Evolutionary conservation across 2,329 filamentous ascomycete genomes (phyloP), one percentile per base, ranked within the genome.

Genomic region (Pseudogymnoascus sp.): DNA sequence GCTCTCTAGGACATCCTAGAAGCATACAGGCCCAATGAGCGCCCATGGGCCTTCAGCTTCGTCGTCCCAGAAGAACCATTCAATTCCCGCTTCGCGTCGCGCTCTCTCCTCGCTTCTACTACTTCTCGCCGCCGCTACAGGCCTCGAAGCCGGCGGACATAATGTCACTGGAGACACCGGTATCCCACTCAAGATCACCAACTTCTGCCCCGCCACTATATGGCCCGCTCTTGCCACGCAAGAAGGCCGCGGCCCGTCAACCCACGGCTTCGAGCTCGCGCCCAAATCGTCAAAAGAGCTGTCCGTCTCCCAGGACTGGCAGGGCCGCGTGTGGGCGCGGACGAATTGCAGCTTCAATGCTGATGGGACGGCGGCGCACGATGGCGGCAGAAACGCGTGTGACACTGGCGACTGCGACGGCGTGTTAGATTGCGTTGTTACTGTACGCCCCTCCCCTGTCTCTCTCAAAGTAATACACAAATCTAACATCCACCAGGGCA

Each of bases 331-430:
- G 28, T 94, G 90, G 91, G 91, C 86, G 11, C 81, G 91, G 61
- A 93, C 90, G 16, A 94, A 94, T 71, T 95, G 91, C 76, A 89
- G 83, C 39, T 91, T 92, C 73, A 84, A 87, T 67, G 78, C 78
- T 14, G 81, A 85, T 58, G 88, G 86, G 1, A 84, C 80, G 60
- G 78, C 74, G n/a, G 75, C 81, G 19, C 74, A 75, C 22, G 77
- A 76, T 64, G 78, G 78, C 36, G 71, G 73, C n/a, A 78, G 80
- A 7, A 75, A 74, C 45, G 85, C 88, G 22, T 94, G 91, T 74
- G 73, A 78, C 60, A 91, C 90, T 2, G 90, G 90, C 6, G 90
- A 94, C 73, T 94, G 91, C 72, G 84, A 85, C 63, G 85, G 86
- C 4, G 81, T 83, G 64, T 69, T 93, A 64, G 78, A 88, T 70